These are phyloP conservation scores for Suhomyces terraborum DNA, from an alignment of 1,139 yeast genomes.

Conservation along the genomic window DNA sequence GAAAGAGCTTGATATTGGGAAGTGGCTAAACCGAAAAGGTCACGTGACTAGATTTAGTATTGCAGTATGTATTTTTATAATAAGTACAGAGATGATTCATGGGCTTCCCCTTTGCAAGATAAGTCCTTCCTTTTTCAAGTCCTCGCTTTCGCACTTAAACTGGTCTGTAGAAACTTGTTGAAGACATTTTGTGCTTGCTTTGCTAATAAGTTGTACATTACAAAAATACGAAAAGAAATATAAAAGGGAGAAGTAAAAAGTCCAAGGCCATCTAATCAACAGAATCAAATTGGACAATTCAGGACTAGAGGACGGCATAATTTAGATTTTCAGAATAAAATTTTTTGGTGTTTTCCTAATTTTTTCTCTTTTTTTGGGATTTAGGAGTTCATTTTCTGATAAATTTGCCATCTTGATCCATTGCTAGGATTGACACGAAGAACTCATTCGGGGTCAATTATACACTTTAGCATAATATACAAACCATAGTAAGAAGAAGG, in stretches of 20 bases:
- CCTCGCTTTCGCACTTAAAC: too few relatives aligned
- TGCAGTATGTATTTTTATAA: too few relatives aligned
- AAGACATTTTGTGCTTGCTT: too few relatives aligned
- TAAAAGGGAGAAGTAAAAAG: constrained; percentile 1
- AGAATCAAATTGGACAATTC: background rate
- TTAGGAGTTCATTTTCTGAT: background rate
- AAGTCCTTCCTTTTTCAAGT: too few relatives aligned
- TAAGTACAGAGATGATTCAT: too few relatives aligned
- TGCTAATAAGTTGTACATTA: constrained; percentile 2
- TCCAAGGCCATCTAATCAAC: constrained; percentile 4
- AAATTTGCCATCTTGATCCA: constrained; percentile 3
- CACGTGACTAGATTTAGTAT: background rate
- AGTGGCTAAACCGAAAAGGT: constrained; percentile 1
- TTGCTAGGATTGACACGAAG: constrained; percentile 8
- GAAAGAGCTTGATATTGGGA: constrained; percentile 2
- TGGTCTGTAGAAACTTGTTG: too few relatives aligned
- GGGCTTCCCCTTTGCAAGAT: too few relatives aligned
- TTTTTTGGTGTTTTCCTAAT: background rate
- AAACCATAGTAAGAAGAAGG: constrained; percentile 23
- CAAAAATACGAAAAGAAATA: background rate
- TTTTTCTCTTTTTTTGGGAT: background rate
- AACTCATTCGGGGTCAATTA: constrained; percentile 14
- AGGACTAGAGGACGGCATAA: constrained; percentile 2
- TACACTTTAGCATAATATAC: constrained; percentile 24
- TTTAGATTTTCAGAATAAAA: background rate